Percentiles rank a stretch among this genome's conserved stretches.
These are phyloP conservation scores for Reutealis trisperma DNA, from an alignment of 345 rosid genomes.

Conservation along the genomic window DNA sequence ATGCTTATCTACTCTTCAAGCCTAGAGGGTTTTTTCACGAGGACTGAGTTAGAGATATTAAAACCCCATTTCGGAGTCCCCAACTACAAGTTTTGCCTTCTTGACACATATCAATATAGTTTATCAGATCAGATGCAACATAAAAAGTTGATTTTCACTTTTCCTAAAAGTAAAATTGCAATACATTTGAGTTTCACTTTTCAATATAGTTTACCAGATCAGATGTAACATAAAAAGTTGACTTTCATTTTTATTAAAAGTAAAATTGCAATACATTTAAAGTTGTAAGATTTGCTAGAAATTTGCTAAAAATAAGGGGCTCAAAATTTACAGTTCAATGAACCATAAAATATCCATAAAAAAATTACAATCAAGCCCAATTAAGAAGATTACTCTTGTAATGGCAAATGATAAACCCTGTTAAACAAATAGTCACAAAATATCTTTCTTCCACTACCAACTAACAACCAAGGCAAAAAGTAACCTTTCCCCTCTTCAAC, in stretches of 20 bases:
- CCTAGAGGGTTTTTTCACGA: no score
- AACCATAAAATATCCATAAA: neutral
- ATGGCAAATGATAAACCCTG: neutral
- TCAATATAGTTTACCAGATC: no score
- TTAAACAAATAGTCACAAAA: neutral
- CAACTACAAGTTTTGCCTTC: no score
- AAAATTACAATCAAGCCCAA: neutral
- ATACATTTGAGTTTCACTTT: no score
- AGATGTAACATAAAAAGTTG: neutral
- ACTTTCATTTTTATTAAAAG: neutral
- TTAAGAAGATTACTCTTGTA: neutral
- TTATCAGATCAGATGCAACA: no score
- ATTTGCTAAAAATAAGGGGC: neutral
- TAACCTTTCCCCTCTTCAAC: neutral
- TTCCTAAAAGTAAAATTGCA: no score
- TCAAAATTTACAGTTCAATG: neutral
- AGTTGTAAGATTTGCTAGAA: neutral
- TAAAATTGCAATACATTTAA: neutral
- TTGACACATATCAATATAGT: no score
- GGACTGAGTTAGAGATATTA: no score
- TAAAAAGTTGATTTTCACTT: no score
- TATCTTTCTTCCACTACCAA: neutral
- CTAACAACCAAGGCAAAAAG: neutral
- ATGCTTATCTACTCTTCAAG: no score
- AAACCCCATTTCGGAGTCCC: no score